These are phyloP conservation scores for Pseudoscleropodium purum DNA, from an alignment of 225 moss, liverwort and hornwort genomes.

Conservation along the genomic window DNA sequence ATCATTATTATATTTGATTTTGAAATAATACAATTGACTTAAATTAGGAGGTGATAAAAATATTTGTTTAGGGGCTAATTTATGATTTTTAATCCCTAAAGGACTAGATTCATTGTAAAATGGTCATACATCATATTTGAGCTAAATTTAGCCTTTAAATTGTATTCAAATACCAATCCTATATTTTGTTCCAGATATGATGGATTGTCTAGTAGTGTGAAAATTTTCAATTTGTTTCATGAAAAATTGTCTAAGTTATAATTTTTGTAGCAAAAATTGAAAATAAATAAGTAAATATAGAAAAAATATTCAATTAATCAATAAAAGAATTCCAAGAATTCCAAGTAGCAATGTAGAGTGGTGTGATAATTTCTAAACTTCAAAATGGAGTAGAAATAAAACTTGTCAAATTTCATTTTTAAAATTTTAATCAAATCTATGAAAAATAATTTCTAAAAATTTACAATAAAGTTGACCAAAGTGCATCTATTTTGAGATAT, in stretches of 20 bases:
- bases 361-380: not conserved
- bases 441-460: not conserved
- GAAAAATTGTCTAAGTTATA: not conserved
- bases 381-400: not conserved
- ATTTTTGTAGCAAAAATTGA: not conserved
- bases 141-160: not conserved
- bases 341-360: not conserved
- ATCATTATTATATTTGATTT: not conserved
- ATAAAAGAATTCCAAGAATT: not conserved
- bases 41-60: not conserved
- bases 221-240: not conserved
- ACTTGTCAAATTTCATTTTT: not conserved
- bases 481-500: not conserved
- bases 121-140: not conserved
- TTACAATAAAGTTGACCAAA: not conserved
- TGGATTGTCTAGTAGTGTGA: not conserved
- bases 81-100: not conserved
- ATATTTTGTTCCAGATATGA: not conserved
- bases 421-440: not conserved
- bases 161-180: not conserved
- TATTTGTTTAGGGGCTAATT: not conserved
- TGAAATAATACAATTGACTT: not conserved
- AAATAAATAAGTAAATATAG: not conserved
- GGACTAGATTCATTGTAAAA: not conserved
- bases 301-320: not conserved